Conservation (phyloP, 2,329 filamentous ascomycete genomes). For the Talaromyces sp. region DNA sequence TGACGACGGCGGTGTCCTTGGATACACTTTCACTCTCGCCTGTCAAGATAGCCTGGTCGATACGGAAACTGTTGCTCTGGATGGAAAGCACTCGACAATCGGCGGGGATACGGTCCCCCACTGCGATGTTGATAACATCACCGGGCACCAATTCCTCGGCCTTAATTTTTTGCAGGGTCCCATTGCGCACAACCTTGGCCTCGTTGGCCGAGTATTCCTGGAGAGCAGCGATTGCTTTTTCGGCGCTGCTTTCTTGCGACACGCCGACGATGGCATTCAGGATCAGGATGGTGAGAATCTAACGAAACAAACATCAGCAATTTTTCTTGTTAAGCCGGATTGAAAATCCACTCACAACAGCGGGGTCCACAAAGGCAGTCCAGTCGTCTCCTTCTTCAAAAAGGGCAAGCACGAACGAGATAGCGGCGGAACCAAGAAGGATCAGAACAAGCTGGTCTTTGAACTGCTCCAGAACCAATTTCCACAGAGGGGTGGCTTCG, state of each 20-base stretch:
- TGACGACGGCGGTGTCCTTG: constrained; percentile 67
- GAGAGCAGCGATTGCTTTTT: constrained; percentile 95
- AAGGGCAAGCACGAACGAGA: constrained; percentile 88
- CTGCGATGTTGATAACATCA: constrained; percentile 79
- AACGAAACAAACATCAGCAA: constrained; percentile 14
- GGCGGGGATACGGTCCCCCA: constrained; percentile 89
- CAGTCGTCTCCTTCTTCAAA: constrained; percentile 91
- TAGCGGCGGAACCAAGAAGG: constrained; percentile 80
- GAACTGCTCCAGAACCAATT: constrained; percentile 96
- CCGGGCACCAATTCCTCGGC: constrained; percentile 96
- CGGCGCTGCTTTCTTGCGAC: constrained; percentile 95
- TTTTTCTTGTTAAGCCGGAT: neutral
- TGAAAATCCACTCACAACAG: constrained; percentile 63
- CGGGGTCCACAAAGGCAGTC: constrained; percentile 95
- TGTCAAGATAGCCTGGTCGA: constrained; percentile 95
- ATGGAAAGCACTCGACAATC: constrained; percentile 87
- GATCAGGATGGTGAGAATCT: constrained; percentile 95
- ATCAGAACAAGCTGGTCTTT: constrained; percentile 98
- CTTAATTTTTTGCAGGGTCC: constrained; percentile 73
- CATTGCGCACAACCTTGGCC: constrained; percentile 85
- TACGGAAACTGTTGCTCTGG: constrained; percentile 93
- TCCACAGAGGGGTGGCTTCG: constrained; percentile 90
- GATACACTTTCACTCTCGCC: constrained; percentile 96
- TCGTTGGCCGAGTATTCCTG: constrained; percentile 99
- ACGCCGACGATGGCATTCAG: constrained; percentile 96